Base-by-base conservation (phyloP, 208 protist genomes). In the Leishmania turanica region DNA sequence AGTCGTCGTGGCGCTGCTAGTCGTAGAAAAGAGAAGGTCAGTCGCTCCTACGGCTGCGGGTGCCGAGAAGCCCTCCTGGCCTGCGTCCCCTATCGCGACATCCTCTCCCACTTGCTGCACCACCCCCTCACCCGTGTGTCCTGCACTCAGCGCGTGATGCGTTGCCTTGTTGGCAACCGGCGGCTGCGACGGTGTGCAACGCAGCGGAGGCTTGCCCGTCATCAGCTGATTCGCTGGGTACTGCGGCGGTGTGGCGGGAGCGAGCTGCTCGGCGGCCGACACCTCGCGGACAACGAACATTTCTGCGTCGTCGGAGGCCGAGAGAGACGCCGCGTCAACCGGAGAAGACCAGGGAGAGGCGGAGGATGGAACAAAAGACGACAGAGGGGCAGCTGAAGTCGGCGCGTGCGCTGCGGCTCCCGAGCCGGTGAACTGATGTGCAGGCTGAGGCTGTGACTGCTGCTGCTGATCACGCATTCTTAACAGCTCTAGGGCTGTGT, bases 401-500 rank as follows among this genome's bases (percentile, higher is more conserved):
- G 31, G 21, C 60, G 27, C 11, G 31, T 47, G 51, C 56, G 51
- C 54, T 80, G 54, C 75, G 21, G 66, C 42, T 47, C 27, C 21
- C 1, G 42, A 42, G 19, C 21, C 42, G 19, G 17, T 7, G 19
- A 49, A 15, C 58, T 77, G 81, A 47, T 80, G 80, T n/a, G 68
- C 42, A 8, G 60, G n/a, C 40, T 34, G 45, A 53, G 40, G 54
- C 34, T 68, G 31, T 3, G 13, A 9, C 24, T 53, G 58, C 34
- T 54, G 58, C 24, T 68, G 45, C 7, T 49, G 42, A 31, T 79
- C 45, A n/a, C 34, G 66, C 13, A 47, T 54, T 34, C 65, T 34
- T 34, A 85, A 40, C 5, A 81, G 71, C 77, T 81, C 77, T n/a
- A 85, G 42, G 0, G 82, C 82, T 31, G 82, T 87, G 42, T 37